Evolutionary conservation across 768 basidiomycete species (phyloP).

Genomic region (Pulveroboletus ravenelii): DNA sequence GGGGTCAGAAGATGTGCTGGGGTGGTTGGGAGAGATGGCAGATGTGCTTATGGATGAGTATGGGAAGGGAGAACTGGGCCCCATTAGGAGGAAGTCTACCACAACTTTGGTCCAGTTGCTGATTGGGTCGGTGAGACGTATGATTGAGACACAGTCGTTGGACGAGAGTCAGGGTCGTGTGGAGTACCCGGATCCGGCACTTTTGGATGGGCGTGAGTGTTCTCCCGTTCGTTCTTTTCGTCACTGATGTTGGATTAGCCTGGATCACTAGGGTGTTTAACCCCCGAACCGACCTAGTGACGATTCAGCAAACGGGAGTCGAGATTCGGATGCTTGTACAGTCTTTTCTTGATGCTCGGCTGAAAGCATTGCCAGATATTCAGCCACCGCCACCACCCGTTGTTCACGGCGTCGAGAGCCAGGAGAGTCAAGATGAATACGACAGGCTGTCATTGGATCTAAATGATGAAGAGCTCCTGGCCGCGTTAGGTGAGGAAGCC

Average conservation of each 20-base stretch:
- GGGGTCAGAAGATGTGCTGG: slow-evolving; percentile 45
- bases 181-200: slow-evolving; percentile 58
- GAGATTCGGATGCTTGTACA: slow-evolving; percentile 58
- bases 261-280: slow-evolving; percentile 53
- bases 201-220: slow-evolving; percentile 52
- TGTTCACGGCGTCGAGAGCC: slow-evolving; percentile 35
- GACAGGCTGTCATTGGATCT: slow-evolving; percentile 55
- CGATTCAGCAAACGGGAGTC: slow-evolving; percentile 39
- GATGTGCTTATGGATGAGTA: slow-evolving; percentile 53
- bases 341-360: slow-evolving; percentile 57
- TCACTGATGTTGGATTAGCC: slow-evolving; percentile 35
- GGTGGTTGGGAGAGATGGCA: slow-evolving; percentile 64
- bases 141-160: slow-evolving; percentile 41
- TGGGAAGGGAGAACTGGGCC: slow-evolving; percentile 25
- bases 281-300: slow-evolving; percentile 40
- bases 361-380: slow-evolving; percentile 40
- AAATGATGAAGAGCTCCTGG: slow-evolving; percentile 55
- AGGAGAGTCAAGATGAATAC: slow-evolving; percentile 80
- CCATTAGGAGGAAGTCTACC: slow-evolving; percentile 22
- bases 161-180: slow-evolving; percentile 31
- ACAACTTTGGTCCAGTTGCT: slow-evolving; percentile 46
- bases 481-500: slow-evolving; percentile 43
- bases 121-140: slow-evolving; percentile 52
- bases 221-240: background rate
- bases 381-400: slow-evolving; percentile 31